Evolutionary conservation across 2,329 filamentous ascomycete species (phyloP).

Genomic region (Monosporascus sp.): DNA sequence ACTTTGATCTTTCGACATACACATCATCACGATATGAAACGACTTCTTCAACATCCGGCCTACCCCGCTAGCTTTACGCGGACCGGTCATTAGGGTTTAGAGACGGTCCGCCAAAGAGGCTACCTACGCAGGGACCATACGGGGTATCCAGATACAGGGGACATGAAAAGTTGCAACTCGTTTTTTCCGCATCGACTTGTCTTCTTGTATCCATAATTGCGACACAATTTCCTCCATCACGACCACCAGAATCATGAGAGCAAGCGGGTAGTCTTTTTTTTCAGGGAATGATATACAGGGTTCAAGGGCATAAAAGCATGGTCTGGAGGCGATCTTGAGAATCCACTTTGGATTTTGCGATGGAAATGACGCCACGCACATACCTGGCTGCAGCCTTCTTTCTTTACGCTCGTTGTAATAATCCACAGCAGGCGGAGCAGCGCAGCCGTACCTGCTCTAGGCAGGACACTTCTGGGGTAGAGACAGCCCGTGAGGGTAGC

Average conservation of each 20-base stretch:
- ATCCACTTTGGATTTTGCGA: slow-evolving; percentile 21
- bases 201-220: slow-evolving; percentile 41
- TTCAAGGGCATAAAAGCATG: slow-evolving; percentile 23
- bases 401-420: slow-evolving; percentile 51
- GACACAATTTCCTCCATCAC: slow-evolving; percentile 29
- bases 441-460: slow-evolving; percentile 27
- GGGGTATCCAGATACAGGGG: slow-evolving; percentile 27
- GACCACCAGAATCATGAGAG: slow-evolving; percentile 22
- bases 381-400: slow-evolving; percentile 30
- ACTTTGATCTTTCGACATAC: slow-evolving; percentile 22
- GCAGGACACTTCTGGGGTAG: slow-evolving; percentile 15
- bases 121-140: slow-evolving; percentile 11
- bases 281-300: slow-evolving; percentile 14
- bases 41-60: slow-evolving; percentile 30
- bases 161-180: slow-evolving; percentile 30
- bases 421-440: slow-evolving; percentile 32
- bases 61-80: slow-evolving; percentile 25
- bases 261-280: slow-evolving; percentile 12
- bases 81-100: slow-evolving; percentile 26
- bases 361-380: slow-evolving; percentile 19
- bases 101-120: slow-evolving; percentile 10
- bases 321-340: slow-evolving; percentile 18
- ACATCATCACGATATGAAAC: slow-evolving; percentile 36
- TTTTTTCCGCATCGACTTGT: slow-evolving; percentile 32
- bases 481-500: no score